Conservation (phyloP, 2,329 filamentous ascomycete genomes). For the Monosporascus sp. region DNA sequence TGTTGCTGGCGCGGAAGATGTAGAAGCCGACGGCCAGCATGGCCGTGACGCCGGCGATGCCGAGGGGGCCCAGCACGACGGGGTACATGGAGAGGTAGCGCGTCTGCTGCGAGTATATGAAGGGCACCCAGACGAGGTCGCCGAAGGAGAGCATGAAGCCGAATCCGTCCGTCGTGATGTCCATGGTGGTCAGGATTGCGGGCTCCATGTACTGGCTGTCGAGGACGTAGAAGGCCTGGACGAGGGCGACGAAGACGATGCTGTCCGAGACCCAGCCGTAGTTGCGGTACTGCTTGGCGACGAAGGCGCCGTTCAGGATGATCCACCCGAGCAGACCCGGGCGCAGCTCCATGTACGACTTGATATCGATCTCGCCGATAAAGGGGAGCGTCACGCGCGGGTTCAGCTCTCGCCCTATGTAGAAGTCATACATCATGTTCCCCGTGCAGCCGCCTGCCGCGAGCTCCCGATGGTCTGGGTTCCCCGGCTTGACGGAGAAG, state of each 20-base stretch:
- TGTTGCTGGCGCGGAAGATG: conserved; percentile 92
- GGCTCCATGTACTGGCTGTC: conserved; percentile 85
- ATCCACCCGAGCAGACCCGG: conserved; percentile 89
- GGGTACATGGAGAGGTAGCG: conserved; percentile 83
- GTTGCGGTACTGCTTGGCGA: conserved; percentile 81
- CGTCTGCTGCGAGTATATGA: conserved; percentile 78
- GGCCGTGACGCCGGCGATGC: conserved; percentile 58
- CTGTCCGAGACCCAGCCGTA: conserved; percentile 82
- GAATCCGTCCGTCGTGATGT: conserved; percentile 88
- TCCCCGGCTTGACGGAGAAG: conserved; percentile 74
- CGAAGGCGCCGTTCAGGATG: conserved; percentile 76
- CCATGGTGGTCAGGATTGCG: conserved; percentile 87
- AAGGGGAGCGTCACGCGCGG: conserved; percentile 74
- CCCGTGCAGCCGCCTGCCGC: conserved; percentile 77
- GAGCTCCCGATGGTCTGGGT: conserved; percentile 68
- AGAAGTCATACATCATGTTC: conserved; percentile 91
- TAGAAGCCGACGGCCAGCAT: conserved; percentile 72
- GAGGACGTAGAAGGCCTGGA: conserved; percentile 78
- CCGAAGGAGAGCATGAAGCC: conserved; percentile 94
- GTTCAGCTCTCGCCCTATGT: conserved; percentile 92
- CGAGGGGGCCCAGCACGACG: conserved; percentile 65
- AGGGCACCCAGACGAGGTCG: conserved; percentile 89
- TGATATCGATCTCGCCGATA: conserved; percentile 83
- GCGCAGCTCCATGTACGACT: conserved; percentile 84
- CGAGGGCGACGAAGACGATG: conserved; percentile 70